phyloP scores from a whole-genome alignment of 164 flowering plant species.

The Tinospora cordifolia region DNA sequence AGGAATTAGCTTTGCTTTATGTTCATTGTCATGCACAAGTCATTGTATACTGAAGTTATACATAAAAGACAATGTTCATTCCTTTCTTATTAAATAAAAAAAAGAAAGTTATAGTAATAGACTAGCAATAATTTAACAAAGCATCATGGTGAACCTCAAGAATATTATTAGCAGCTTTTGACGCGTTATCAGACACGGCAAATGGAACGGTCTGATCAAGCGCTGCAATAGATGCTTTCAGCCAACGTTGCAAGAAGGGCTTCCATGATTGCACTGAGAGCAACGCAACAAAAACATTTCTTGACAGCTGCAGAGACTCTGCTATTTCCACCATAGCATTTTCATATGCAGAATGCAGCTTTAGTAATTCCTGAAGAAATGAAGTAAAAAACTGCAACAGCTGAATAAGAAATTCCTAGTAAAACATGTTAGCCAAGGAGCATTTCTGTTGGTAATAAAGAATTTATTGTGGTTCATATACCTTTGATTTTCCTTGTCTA shows the following conservation, averaged over 20 bases:
- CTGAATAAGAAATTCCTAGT: neutral
- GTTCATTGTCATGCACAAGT: too few relatives aligned
- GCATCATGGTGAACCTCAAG: conserved; percentile 48
- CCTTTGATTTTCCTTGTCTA: conserved; percentile 34
- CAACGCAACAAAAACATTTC: conserved; percentile 67
- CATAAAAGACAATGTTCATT: too few relatives aligned
- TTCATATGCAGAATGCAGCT: conserved; percentile 45
- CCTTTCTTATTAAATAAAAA: too few relatives aligned
- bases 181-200: conserved; percentile 36
- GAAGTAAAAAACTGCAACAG: conserved; percentile 5
- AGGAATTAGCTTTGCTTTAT: too few relatives aligned
- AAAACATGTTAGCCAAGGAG: neutral
- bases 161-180: conserved; percentile 66
- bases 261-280: conserved; percentile 89
- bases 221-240: conserved; percentile 35
- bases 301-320: conserved; percentile 70
- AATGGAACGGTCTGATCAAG: conserved; percentile 33
- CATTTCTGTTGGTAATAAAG: neutral
- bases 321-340: conserved; percentile 56
- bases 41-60: too few relatives aligned
- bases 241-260: conserved; percentile 75
- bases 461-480: conserved; percentile 14
- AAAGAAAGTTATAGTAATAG: too few relatives aligned
- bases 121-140: neutral
- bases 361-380: conserved; percentile 31